Evolutionary conservation across 1,139 yeast genomes (phyloP).

Genomic region (Lizanozyma gosingica): DNA sequence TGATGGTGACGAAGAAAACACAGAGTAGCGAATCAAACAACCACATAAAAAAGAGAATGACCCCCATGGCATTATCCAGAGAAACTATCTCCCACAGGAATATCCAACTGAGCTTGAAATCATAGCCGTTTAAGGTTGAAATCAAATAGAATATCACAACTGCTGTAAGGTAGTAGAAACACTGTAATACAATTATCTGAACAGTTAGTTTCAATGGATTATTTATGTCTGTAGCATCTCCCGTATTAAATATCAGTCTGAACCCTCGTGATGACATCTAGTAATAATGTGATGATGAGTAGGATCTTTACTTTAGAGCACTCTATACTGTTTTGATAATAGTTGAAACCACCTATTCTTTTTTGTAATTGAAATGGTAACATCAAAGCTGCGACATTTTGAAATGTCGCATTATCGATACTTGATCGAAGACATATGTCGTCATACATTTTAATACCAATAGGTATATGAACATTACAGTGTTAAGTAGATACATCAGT

Average conservation of each 20-base stretch:
- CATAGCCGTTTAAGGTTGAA: constrained; percentile 53
- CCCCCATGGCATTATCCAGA: constrained; percentile 71
- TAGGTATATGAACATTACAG: too few relatives aligned
- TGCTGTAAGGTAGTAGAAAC: constrained; percentile 61
- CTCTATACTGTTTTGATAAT: too few relatives aligned
- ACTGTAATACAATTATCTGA: constrained; percentile 57
- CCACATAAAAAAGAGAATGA: constrained; percentile 69
- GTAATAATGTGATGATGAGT: too few relatives aligned
- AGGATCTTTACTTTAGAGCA: too few relatives aligned
- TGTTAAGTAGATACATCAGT: too few relatives aligned
- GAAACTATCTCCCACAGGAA: constrained; percentile 76
- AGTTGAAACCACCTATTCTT: too few relatives aligned
- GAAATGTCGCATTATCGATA: too few relatives aligned
- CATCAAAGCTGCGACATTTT: too few relatives aligned
- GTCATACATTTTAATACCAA: too few relatives aligned
- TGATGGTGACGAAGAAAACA: constrained; percentile 73
- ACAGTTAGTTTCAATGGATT: constrained; percentile 14
- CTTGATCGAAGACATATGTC: too few relatives aligned
- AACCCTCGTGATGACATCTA: too few relatives aligned
- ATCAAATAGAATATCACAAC: constrained; percentile 45
- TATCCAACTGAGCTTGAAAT: constrained; percentile 58
- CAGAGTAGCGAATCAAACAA: constrained; percentile 66
- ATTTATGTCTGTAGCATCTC: background rate
- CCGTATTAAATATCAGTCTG: background rate
- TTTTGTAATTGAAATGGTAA: too few relatives aligned